Base-by-base conservation (phyloP, 2,329 filamentous ascomycete species). In the Leptodontidium sp. region DNA sequence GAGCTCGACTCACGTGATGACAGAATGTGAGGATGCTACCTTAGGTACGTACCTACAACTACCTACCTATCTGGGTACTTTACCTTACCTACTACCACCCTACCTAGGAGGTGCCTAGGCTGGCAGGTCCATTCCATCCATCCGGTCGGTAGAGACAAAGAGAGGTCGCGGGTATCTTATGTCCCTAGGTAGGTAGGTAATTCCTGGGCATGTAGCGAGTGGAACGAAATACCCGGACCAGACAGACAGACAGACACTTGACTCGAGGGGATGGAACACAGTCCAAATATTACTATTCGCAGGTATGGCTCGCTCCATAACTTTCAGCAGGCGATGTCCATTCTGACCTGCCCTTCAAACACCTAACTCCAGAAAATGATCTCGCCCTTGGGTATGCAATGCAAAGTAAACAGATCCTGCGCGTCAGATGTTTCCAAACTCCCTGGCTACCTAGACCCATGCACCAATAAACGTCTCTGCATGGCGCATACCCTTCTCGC, bases 341-440 rank as follows among this genome's bases (percentile, higher is more conserved):
- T 69, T 68, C 65, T 72, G 63, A 63, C 61, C 64, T 63, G 65
- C 68, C 68, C 40, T 62, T 32, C 45, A 29, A 71, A 71, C 67
- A 52, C 72, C 69, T 24, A 43, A 32, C 49, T 47, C 50, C 66
- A 45, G n/a, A 68, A 26, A 62, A 38, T 43, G 14, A 64, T 55
- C 26, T 64, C 17, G 58, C 64, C 62, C 58, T 43, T 32, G 38
- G 49, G 65, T 73, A 73, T 74, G 67, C 71, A 71, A 55, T 70
- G 38, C 47, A 53, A 63, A 59, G 57, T 50, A 57, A 68, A 24
- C 14, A 68, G 63, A 61, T 57, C 49, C 32, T 61, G 50, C 59
- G 29, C 29, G n/a, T 35, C 57, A 55, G 21, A 61, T 47, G 2
- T 62, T 65, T 62, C 61, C 55, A 65, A 68, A 63, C 61, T 52